Base-by-base conservation (phyloP, 1,284 basidiomycete species). In the Xanthoconium separans region DNA sequence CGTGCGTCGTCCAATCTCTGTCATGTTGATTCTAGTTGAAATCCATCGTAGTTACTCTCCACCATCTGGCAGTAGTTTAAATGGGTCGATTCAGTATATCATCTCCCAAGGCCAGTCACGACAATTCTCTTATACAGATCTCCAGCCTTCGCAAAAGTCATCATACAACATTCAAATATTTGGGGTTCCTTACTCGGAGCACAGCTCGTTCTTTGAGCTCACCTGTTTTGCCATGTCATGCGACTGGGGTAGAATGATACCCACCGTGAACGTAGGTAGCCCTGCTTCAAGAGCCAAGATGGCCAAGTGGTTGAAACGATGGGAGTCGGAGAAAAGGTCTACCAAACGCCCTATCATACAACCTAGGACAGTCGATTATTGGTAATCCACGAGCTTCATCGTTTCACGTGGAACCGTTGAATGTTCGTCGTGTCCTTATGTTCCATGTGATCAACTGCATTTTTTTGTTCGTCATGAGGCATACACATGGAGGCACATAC, bases 121-220 rank as follows among this genome's bases (percentile, higher is more conserved):
- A 52, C 73, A 77, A 13, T 97, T 92, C 71, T 84, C 83, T 3
- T 77, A 83, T 58, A 71, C 80, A 33, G 79, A 88, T 63, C 77
- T 98, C 8, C 83, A 79, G 51, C 81, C 87, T 16, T 83, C 87
- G 64, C 80, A 84, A 43, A 91, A 89, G 56, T 90, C 90, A 9
- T 87, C 85, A 16, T 59, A 81, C 20, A 72, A 79, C 37, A 72
- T 90, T 52, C 87, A 89, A 73, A 77, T 97, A 52, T 94, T 87
- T 65, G 87, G 93, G 31, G 91, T 98, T 15, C 96, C 96, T 5
- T 98, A 98, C 69, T 96, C 93, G 4, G 95, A 98, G 69, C 95
- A 99, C 69, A 95, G 92, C 47, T 94, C 91, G 34, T 97, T 97
- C 72, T 90, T 90, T 62, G 95, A 97, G 72, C 77, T 95, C 64